Percentiles rank a stretch among this genome's conserved stretches.
Evolutionary conservation across 345 rosid genomes (phyloP).

Genomic region (Eucalyptus sp.): DNA sequence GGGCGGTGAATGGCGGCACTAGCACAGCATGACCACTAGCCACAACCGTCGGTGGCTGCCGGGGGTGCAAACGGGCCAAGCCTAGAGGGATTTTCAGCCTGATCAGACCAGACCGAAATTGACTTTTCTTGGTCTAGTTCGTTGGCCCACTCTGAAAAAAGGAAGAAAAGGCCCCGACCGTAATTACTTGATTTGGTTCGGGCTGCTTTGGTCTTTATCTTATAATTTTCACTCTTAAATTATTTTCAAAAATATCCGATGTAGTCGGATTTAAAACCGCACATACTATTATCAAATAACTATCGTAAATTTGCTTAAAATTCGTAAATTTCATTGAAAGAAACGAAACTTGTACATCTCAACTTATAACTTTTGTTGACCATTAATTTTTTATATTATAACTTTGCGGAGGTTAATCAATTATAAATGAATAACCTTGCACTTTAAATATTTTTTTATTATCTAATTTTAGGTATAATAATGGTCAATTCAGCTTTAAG

Average conservation of each 20-base stretch:
- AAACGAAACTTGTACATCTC: accelerated
- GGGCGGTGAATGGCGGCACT: accelerated
- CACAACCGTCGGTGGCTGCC: accelerated
- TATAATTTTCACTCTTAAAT: neutral
- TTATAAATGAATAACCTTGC: neutral
- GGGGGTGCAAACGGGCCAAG: neutral
- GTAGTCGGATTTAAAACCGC: neutral
- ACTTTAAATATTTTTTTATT: neutral
- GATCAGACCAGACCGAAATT: accelerated
- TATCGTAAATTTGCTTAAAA: neutral
- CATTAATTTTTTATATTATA: neutral
- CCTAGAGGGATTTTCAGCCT: neutral
- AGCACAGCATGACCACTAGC: neutral
- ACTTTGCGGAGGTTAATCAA: neutral
- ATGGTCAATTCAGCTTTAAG: neutral
- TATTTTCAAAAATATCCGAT: neutral
- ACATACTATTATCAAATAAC: neutral
- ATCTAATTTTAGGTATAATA: neutral
- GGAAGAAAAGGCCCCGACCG: neutral
- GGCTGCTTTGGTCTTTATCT: neutral
- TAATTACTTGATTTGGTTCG: neutral
- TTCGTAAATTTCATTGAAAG: neutral
- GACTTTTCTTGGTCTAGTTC: neutral
- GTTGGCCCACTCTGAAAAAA: neutral
- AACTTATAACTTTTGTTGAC: neutral